phyloP scores from a whole-genome alignment of 805 yeast species.

The Hanseniaspora hatyaiensis region DNA sequence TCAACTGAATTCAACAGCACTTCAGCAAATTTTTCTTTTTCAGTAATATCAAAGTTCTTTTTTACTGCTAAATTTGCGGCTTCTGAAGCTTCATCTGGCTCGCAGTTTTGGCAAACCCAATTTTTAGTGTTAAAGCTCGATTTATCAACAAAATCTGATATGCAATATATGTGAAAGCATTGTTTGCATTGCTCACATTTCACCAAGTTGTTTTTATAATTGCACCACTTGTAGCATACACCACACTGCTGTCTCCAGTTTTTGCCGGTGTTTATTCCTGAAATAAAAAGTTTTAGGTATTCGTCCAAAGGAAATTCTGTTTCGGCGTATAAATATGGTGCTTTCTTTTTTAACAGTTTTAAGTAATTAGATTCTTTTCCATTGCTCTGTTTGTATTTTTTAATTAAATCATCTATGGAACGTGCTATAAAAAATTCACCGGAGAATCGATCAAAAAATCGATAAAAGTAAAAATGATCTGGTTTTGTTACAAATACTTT shows the following conservation, averaged over 20 bases:
- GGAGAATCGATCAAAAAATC: slow-evolving; percentile 77
- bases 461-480: slow-evolving; percentile 71
- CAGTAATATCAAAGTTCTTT: slow-evolving; percentile 18
- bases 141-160: not conserved
- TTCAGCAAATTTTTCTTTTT: slow-evolving; percentile 18
- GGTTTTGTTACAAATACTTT: slow-evolving; percentile 47
- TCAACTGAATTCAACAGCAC: not conserved
- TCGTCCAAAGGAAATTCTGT: slow-evolving; percentile 26
- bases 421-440: slow-evolving; percentile 68
- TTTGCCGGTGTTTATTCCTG: slow-evolving; percentile 7
- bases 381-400: slow-evolving; percentile 25
- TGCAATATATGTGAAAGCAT: slow-evolving; percentile 65
- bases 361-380: slow-evolving; percentile 37
- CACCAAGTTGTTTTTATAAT: slow-evolving; percentile 50
- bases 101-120: slow-evolving; percentile 7
- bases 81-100: not conserved
- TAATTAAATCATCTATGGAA: slow-evolving; percentile 46
- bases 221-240: slow-evolving; percentile 77
- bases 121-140: not conserved
- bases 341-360: slow-evolving; percentile 52
- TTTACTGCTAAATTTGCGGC: not conserved
- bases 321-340: slow-evolving; percentile 66
- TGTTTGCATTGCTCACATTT: slow-evolving; percentile 67
- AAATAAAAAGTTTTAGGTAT: slow-evolving; percentile 20
- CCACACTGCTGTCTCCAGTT: slow-evolving; percentile 40